Conservation (phyloP, 2,329 filamentous ascomycete genomes). For the Fusarium buxicola region DNA sequence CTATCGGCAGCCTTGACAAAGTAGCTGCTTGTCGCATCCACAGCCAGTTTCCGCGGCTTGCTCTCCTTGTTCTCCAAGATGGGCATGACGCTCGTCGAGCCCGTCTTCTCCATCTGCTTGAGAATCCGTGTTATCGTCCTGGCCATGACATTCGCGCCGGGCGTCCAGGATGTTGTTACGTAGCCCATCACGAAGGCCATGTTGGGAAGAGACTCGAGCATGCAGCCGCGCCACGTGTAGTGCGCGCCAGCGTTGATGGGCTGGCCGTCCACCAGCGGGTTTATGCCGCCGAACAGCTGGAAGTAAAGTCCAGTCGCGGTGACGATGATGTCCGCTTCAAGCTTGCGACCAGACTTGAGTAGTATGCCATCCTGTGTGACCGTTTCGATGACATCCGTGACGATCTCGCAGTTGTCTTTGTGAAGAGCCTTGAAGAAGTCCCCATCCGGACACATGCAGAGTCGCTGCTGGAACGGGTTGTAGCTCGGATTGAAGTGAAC, state of each 20-base stretch:
- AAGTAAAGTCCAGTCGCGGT: conserved; percentile 76
- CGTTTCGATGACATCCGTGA: conserved; percentile 64
- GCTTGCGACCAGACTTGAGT: conserved; percentile 59
- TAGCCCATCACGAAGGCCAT: conserved; percentile 72
- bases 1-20: conserved; percentile 51
- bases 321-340: conserved; percentile 75
- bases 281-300: conserved; percentile 65
- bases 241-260: conserved; percentile 60
- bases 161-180: conserved; percentile 74
- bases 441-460: conserved; percentile 73
- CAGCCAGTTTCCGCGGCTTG: conserved; percentile 43
- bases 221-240: conserved; percentile 72
- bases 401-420: conserved; percentile 57
- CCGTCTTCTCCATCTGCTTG: conserved; percentile 63
- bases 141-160: conserved; percentile 67
- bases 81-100: conserved; percentile 60
- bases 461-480: conserved; percentile 77
- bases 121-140: conserved; percentile 63
- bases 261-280: conserved; percentile 65
- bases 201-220: conserved; percentile 77
- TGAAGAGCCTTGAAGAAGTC: conserved; percentile 67
- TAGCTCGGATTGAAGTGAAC: conserved; percentile 75
- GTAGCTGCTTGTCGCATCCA: conserved; percentile 50
- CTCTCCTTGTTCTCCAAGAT: conserved; percentile 47
- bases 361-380: conserved; percentile 62